Evolutionary conservation across 768 basidiomycete genomes (phyloP).

Genomic region (Boletus subparvulus): DNA sequence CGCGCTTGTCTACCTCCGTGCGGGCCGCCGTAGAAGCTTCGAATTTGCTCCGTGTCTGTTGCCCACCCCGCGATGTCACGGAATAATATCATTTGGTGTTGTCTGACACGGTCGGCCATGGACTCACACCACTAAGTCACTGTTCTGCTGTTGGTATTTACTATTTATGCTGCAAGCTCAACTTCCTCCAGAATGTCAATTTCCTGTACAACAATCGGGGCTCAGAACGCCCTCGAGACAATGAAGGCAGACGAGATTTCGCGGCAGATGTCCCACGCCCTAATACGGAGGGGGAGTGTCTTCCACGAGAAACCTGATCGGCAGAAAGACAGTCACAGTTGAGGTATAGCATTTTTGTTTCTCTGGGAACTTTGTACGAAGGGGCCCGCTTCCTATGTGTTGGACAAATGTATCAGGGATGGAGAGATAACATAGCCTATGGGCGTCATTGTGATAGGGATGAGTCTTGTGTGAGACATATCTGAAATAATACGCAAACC

Average conservation of each 20-base stretch:
- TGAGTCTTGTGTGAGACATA: not conserved
- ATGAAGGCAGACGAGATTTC: not conserved
- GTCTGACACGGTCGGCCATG: no score
- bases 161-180: no score
- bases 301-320: conserved; percentile 36
- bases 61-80: no score
- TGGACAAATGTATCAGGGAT: not conserved
- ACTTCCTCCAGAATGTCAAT: no score
- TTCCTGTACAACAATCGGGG: no score
- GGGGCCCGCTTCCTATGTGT: conserved; percentile 56
- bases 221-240: conserved; percentile 3
- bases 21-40: no score
- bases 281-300: conserved; percentile 20
- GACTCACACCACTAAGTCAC: no score
- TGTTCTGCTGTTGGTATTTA: no score
- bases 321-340: conserved; percentile 75
- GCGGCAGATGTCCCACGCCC: conserved; percentile 20
- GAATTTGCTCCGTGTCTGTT: no score
- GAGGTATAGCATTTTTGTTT: conserved; percentile 72
- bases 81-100: no score
- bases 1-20: no score
- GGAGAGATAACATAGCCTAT: not conserved
- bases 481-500: conserved; percentile 47
- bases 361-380: conserved; percentile 73
- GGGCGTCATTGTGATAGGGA: not conserved